Conservation (phyloP, 805 yeast species). For the Clavispora asparagi region DNA sequence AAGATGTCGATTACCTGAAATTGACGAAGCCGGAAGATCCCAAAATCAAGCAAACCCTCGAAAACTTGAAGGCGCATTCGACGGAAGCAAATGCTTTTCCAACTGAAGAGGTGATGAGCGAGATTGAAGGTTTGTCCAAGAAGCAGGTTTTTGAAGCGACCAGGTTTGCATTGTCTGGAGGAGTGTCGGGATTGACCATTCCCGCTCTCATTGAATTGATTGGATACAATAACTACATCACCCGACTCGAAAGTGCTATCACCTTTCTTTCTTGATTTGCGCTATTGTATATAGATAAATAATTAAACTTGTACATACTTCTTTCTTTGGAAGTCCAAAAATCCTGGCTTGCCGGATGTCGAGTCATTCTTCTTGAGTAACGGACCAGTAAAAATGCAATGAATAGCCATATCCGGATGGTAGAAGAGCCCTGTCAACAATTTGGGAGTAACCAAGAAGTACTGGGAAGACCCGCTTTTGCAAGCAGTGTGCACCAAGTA, state of each 20-base stretch:
- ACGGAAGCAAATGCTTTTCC: background rate
- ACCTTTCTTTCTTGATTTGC: background rate
- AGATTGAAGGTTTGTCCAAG: constrained; percentile 14
- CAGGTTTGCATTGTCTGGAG: constrained; percentile 67
- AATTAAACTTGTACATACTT: constrained; percentile 2
- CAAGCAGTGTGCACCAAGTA: constrained; percentile 85
- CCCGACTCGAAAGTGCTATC: constrained; percentile 9
- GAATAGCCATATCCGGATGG: constrained; percentile 75
- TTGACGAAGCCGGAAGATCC: constrained; percentile 9
- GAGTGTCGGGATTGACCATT: constrained; percentile 63
- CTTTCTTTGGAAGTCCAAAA: constrained; percentile 26
- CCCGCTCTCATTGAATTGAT: constrained; percentile 52
- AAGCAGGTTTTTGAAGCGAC: constrained; percentile 50
- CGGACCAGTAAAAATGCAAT: constrained; percentile 59
- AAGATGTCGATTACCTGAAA: constrained; percentile 26
- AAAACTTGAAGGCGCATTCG: background rate
- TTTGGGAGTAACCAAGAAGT: constrained; percentile 91
- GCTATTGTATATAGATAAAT: background rate
- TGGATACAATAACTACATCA: constrained; percentile 28
- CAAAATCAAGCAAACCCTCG: constrained; percentile 4
- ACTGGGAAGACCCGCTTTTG: constrained; percentile 56
- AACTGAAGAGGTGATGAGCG: background rate
- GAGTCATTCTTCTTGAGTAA: constrained; percentile 8
- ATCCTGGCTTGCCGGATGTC: constrained; percentile 14
- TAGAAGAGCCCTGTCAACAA: constrained; percentile 72